Base-by-base conservation (phyloP, 371 early-diverging fungal genomes). In the Mortierella sp. region DNA sequence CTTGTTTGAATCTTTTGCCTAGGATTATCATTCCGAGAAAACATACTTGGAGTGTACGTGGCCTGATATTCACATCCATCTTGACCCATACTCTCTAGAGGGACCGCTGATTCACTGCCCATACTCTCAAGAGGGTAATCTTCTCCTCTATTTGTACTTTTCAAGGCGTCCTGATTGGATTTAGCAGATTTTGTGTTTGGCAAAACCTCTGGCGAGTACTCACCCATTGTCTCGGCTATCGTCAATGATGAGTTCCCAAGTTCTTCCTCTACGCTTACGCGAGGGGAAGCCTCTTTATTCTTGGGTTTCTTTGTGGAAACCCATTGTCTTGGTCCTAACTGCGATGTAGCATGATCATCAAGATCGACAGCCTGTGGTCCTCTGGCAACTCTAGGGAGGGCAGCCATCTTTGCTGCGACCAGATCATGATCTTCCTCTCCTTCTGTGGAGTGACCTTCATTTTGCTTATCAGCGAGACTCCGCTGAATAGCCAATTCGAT, bases 41-140 rank as follows among this genome's bases (percentile, higher is more conserved):
- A 68, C 6, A 64, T 37, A 55, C 75, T 61, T 22, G 65, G 61
- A 35, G 22, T 63, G 23, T 58, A 62, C 2, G 55, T 29, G 32
- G 37, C 47, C 0, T 29, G 42, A 56, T 55, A 22, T 9, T 35
- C 6, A 37, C 31, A 31, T 26, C 61, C 54, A 42, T 61, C 61
- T 17, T 45, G 61, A 17, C 79, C 79, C 79, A 79, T 79, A 29
- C 79, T 78, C 63, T 78, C 79, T 34, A 64, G 57, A 53, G 66
- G 62, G 17, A 26, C 28, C 26, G 29, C 64, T 12, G 68, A 37
- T 22, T 72, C 78, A n/a, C 40, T 26, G 15, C 70, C 76, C 68
- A 71, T 70, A 28, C 75, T 68, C 55, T 70, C 76, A 17, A 62
- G 61, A 23, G 64, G 71, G 6, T 8, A 31, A 31, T n/a, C 34